Conservation (phyloP, 441 rosid species). For the California macrophylla region DNA sequence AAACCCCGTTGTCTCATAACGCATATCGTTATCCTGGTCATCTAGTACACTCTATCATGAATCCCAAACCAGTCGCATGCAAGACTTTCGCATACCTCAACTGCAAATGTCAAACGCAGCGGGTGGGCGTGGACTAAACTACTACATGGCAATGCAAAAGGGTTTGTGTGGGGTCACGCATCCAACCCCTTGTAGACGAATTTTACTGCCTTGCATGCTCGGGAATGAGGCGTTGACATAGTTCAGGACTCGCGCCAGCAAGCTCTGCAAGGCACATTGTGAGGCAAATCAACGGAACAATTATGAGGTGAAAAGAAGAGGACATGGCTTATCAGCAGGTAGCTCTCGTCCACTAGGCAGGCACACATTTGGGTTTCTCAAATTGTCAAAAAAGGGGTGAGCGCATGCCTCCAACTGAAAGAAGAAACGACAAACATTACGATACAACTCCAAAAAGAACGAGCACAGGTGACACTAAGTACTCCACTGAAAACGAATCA, state of each 20-base stretch:
- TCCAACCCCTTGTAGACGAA: constrained; percentile 44
- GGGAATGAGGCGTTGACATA: constrained; percentile 56
- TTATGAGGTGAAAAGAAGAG: not conserved
- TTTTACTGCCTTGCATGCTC: constrained; percentile 88
- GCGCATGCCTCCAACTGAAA: constrained; percentile 46
- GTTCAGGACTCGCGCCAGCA: constrained; percentile 44
- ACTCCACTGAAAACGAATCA: not conserved
- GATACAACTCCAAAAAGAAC: not conserved
- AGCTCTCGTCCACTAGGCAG: constrained; percentile 54
- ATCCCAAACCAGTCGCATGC: not conserved
- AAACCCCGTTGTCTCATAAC: not conserved
- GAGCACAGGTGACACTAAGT: constrained; percentile 8
- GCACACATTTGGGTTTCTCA: constrained; percentile 42
- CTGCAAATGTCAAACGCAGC: not conserved
- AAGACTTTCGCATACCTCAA: not conserved
- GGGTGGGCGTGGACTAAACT: not conserved
- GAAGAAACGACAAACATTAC: not conserved
- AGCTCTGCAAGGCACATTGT: constrained; percentile 2
- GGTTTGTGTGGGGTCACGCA: not conserved
- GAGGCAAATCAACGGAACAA: not conserved
- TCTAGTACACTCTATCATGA: not conserved
- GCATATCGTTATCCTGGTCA: too few relatives aligned
- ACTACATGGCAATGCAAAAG: not conserved
- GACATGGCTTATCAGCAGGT: constrained; percentile 25
- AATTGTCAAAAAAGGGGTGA: constrained; percentile 67